Evolutionary conservation across 1,284 basidiomycete species (phyloP).

Genomic region (Schizopora paradoxa): DNA sequence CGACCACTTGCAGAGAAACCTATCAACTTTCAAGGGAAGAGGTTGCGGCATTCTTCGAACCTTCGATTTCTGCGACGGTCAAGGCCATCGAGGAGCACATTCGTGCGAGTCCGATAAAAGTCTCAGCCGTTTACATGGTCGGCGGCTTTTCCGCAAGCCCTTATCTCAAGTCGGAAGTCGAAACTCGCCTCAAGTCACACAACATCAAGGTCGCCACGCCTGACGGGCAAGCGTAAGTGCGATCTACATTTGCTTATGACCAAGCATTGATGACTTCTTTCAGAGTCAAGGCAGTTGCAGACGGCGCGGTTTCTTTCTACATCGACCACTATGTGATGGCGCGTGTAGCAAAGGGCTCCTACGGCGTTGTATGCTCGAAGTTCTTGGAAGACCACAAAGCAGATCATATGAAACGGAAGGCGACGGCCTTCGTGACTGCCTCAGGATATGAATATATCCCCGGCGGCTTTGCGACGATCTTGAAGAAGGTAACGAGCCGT

Average conservation of each 20-base stretch:
- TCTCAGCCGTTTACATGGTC: background rate
- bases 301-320: slow-evolving; percentile 49
- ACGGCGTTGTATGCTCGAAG: slow-evolving; percentile 33
- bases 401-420: slow-evolving; percentile 28
- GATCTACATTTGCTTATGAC: too few species aligned
- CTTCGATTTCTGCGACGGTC: slow-evolving; percentile 38
- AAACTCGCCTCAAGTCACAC: too few species aligned
- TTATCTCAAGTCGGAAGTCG: background rate
- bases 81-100: slow-evolving; percentile 22
- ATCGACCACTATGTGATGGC: slow-evolving; percentile 44
- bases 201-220: too few species aligned
- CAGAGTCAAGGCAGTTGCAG: slow-evolving; percentile 43
- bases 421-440: background rate
- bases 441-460: background rate
- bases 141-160: background rate
- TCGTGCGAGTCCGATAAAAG: background rate
- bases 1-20: background rate
- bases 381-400: slow-evolving; percentile 27
- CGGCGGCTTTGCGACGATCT: background rate
- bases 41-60: slow-evolving; percentile 42
- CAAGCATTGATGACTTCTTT: background rate
- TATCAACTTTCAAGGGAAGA: slow-evolving; percentile 15
- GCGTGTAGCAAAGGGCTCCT: slow-evolving; percentile 40
- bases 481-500: background rate
- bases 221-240: too few species aligned